These are phyloP conservation scores for Ulvella scutata DNA, from an alignment of 139 green algal species.

Conservation along the genomic window DNA sequence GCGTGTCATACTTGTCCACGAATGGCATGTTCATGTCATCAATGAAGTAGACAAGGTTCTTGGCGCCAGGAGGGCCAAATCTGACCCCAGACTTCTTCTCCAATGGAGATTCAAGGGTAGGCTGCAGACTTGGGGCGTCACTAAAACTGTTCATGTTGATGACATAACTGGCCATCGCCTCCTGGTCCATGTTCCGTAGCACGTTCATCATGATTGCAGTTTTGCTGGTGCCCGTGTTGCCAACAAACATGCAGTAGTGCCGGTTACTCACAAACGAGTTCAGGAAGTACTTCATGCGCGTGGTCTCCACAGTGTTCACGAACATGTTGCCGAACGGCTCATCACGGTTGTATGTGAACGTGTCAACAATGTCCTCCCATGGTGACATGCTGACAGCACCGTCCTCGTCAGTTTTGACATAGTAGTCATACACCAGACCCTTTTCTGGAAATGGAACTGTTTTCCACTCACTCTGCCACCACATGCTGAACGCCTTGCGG, in stretches of 20 bases:
- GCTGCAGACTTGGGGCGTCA: conserved; percentile 59
- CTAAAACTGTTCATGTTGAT: conserved; percentile 82
- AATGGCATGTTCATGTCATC: conserved; percentile 88
- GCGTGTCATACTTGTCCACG: conserved; percentile 90
- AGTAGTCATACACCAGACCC: conserved; percentile 82
- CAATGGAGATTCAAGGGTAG: conserved; percentile 18
- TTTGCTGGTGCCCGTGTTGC: conserved; percentile 77
- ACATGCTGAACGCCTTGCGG: conserved; percentile 69
- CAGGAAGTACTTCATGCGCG: conserved; percentile 67
- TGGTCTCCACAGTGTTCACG: conserved; percentile 78
- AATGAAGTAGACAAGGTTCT: conserved; percentile 71
- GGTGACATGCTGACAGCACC: conserved; percentile 37
- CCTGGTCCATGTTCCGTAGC: conserved; percentile 62
- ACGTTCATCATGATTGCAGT: conserved; percentile 73
- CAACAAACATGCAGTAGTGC: conserved; percentile 83
- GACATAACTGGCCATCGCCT: conserved; percentile 44
- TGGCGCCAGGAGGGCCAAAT: conserved; percentile 65
- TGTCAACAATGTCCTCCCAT: conserved; percentile 37
- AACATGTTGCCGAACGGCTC: conserved; percentile 48
- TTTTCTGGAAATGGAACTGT: conserved; percentile 54
- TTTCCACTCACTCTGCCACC: conserved; percentile 63
- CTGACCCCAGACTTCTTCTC: conserved; percentile 73
- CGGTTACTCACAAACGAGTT: conserved; percentile 58
- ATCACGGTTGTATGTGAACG: conserved; percentile 35
- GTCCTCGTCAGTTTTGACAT: conserved; percentile 38